Evolutionary conservation across 306 rosid species (phyloP).

Genomic region (Casuarina cunninghamiana): DNA sequence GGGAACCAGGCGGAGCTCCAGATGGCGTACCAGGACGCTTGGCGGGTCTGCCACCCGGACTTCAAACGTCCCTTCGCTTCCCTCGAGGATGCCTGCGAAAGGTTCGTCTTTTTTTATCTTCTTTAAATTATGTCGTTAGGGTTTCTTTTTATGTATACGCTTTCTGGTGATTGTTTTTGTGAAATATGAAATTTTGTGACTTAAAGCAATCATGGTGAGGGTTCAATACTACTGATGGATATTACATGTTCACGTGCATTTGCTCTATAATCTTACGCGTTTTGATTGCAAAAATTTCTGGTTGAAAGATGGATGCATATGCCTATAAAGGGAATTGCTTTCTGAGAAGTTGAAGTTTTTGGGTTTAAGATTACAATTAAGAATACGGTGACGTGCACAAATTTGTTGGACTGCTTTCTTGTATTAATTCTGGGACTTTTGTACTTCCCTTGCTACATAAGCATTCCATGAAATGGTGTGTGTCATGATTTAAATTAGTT

Average conservation of each 20-base stretch:
- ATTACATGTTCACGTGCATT: background rate
- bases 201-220: background rate
- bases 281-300: background rate
- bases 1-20: slow-evolving; percentile 83
- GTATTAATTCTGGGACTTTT: background rate
- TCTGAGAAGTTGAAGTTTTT: background rate
- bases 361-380: background rate
- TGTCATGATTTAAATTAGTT: background rate
- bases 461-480: background rate
- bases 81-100: slow-evolving; percentile 91
- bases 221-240: background rate
- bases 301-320: background rate
- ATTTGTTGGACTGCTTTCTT: background rate
- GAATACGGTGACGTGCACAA: background rate
- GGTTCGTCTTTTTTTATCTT: slow-evolving; percentile 35
- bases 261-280: background rate
- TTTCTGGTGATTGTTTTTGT: background rate
- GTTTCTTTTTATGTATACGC: no score
- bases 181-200: background rate
- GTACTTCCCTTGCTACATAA: background rate
- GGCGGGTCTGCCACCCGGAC: slow-evolving; percentile 92
- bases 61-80: slow-evolving; percentile 88
- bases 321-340: background rate
- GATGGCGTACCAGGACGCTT: slow-evolving; percentile 97
- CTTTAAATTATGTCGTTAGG: background rate